phyloP scores from a whole-genome alignment of 495 filamentous ascomycete genomes.

The Aspergillus sclerotiicarbonarius region DNA sequence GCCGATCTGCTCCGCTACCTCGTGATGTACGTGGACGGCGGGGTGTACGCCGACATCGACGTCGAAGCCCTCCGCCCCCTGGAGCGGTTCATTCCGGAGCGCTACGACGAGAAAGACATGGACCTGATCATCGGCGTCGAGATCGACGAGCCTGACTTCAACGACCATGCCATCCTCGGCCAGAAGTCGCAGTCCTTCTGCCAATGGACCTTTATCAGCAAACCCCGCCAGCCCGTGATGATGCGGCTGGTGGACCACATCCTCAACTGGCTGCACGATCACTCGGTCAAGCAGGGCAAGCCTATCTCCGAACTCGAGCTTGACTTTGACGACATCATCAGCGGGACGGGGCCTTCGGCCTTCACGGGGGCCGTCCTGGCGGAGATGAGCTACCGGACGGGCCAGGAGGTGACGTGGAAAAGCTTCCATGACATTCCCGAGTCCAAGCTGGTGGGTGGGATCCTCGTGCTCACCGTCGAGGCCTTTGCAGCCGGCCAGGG shows the following conservation, averaged over 20 bases:
- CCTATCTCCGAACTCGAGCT: slow-evolving; percentile 54
- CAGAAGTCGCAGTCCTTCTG: slow-evolving; percentile 62
- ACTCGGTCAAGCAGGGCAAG: slow-evolving; percentile 52
- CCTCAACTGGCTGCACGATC: slow-evolving; percentile 54
- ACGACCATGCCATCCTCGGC: slow-evolving; percentile 60
- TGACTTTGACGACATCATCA: slow-evolving; percentile 67
- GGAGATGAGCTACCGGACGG: slow-evolving; percentile 49
- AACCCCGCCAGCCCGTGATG: slow-evolving; percentile 61
- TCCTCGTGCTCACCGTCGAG: slow-evolving; percentile 61
- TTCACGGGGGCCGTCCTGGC: slow-evolving; percentile 59
- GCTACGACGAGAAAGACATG: slow-evolving; percentile 45
- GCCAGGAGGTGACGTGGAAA: slow-evolving; percentile 48
- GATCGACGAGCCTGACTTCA: slow-evolving; percentile 61
- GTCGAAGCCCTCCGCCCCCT: slow-evolving; percentile 45
- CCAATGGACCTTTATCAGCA: slow-evolving; percentile 68
- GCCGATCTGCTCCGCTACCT: slow-evolving; percentile 55
- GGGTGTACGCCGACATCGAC: slow-evolving; percentile 51
- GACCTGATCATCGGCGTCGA: slow-evolving; percentile 64
- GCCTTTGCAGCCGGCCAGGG: slow-evolving; percentile 64
- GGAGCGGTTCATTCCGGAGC: slow-evolving; percentile 43
- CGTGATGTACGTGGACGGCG: slow-evolving; percentile 52
- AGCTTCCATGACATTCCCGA: slow-evolving; percentile 58
- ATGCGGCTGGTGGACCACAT: slow-evolving; percentile 60
- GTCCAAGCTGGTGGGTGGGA: slow-evolving; percentile 52
- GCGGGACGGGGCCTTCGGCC: slow-evolving; percentile 63